A percentile compares a stretch with the other conserved stretches of the same genome.
Conservation (phyloP, 805 yeast species). For the Barnettozyma siamensis region DNA sequence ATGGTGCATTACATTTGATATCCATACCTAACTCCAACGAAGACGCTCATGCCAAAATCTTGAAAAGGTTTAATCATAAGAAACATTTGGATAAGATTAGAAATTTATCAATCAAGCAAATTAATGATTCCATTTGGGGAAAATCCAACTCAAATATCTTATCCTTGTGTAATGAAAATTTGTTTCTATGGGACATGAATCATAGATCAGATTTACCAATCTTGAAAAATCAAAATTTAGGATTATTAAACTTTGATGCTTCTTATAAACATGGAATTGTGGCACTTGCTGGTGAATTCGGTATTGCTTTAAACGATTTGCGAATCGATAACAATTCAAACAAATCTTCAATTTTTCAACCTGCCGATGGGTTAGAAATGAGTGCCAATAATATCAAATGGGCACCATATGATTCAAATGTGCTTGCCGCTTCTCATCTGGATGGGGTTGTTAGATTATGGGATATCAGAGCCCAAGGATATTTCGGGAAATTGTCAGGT, state of each 20-base stretch:
- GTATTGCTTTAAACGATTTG: slow-evolving; percentile 69
- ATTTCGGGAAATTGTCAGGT: slow-evolving; percentile 47
- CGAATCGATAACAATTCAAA: slow-evolving; percentile 34
- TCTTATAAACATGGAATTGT: slow-evolving; percentile 45
- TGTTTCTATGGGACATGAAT: slow-evolving; percentile 73
- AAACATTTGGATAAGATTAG: slow-evolving; percentile 42
- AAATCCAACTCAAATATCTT: slow-evolving; percentile 33
- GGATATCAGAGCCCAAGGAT: slow-evolving; percentile 63
- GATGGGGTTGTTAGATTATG: slow-evolving; percentile 58
- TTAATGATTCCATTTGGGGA: slow-evolving; percentile 23
- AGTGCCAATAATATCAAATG: slow-evolving; percentile 48
- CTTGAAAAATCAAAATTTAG: slow-evolving; percentile 44
- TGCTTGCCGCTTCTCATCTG: slow-evolving; percentile 59
- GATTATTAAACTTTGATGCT: slow-evolving; percentile 46
- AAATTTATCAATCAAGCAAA: slow-evolving; percentile 14
- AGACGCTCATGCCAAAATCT: slow-evolving; percentile 57
- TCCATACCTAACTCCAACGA: slow-evolving; percentile 53
- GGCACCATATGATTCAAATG: slow-evolving; percentile 55
- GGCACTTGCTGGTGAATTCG: slow-evolving; percentile 65
- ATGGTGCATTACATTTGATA: slow-evolving; percentile 70
- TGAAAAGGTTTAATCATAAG: slow-evolving; percentile 73
- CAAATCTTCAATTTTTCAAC: slow-evolving; percentile 34
- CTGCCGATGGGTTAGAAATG: slow-evolving; percentile 24
- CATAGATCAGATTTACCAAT: slow-evolving; percentile 54
- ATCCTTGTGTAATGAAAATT: slow-evolving; percentile 58